These are phyloP conservation scores for Plenodomus lindquistii DNA, from an alignment of 2,329 filamentous ascomycete species.

Conservation along the genomic window DNA sequence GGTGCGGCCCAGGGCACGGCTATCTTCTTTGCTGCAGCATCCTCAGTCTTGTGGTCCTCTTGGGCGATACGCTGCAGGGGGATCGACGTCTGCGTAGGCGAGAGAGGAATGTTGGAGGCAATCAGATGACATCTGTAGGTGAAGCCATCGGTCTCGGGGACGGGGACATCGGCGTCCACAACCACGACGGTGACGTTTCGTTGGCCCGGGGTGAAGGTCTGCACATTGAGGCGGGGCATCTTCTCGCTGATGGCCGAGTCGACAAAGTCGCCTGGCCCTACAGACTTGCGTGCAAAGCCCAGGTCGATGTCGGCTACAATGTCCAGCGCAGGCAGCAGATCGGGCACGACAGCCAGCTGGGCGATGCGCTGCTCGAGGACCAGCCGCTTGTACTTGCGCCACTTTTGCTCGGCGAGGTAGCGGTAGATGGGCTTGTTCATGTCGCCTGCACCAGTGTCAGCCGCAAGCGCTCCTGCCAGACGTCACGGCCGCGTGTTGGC, in stretches of 20 bases:
- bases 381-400: conserved; percentile 79
- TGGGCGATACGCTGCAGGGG: conserved; percentile 37
- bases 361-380: conserved; percentile 82
- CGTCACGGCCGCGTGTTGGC: conserved; percentile 27
- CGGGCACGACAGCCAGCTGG: conserved; percentile 86
- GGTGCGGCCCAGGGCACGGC: conserved; percentile 82
- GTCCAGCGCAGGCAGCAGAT: conserved; percentile 80
- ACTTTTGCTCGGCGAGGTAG: conserved; percentile 82
- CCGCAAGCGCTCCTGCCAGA: background rate
- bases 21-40: conserved; percentile 60
- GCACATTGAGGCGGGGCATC: conserved; percentile 76
- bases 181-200: conserved; percentile 84
- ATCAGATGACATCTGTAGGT: conserved; percentile 84
- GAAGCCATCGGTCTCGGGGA: conserved; percentile 74
- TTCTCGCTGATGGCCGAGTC: conserved; percentile 73
- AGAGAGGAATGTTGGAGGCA: conserved; percentile 72
- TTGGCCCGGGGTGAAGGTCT: conserved; percentile 80
- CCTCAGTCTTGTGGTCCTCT: conserved; percentile 48
- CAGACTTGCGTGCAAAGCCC: conserved; percentile 71
- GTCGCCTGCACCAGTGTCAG: conserved; percentile 65
- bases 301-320: conserved; percentile 80
- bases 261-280: conserved; percentile 78
- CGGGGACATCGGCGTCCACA: conserved; percentile 87
- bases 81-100: conserved; percentile 53
- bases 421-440: conserved; percentile 98